These are phyloP conservation scores for Grigorovia jiainica DNA, from an alignment of 805 yeast genomes.

Conservation along the genomic window DNA sequence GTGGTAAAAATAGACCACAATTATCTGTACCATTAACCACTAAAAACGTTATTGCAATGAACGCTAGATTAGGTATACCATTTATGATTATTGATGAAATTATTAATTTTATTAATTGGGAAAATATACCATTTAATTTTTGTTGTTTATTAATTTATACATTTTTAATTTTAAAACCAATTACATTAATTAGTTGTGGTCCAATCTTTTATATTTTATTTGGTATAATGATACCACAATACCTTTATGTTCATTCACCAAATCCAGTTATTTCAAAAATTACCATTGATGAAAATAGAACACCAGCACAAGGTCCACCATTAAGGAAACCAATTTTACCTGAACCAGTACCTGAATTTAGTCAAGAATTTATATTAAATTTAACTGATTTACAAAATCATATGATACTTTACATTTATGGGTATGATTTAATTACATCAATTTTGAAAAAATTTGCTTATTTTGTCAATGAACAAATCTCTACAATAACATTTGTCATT, in stretches of 20 bases:
- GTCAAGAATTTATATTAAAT: slow-evolving; percentile 68
- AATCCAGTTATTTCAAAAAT: slow-evolving; percentile 29
- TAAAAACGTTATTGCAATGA: slow-evolving; percentile 51
- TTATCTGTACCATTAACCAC: slow-evolving; percentile 64
- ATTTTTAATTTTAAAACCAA: slow-evolving; percentile 51
- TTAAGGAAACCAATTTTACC: slow-evolving; percentile 42
- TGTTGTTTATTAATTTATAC: slow-evolving; percentile 44
- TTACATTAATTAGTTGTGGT: slow-evolving; percentile 37
- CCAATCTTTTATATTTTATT: slow-evolving; percentile 48
- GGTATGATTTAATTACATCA: slow-evolving; percentile 48
- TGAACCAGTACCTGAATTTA: slow-evolving; percentile 67
- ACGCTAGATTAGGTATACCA: slow-evolving; percentile 51
- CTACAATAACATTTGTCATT: slow-evolving; percentile 40
- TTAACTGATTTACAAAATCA: slow-evolving; percentile 79
- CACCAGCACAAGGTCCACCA: slow-evolving; percentile 44
- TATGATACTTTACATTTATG: slow-evolving; percentile 53
- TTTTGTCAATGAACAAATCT: slow-evolving; percentile 53
- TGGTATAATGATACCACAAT: slow-evolving; percentile 60
- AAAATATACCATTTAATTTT: slow-evolving; percentile 50
- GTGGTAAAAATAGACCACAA: slow-evolving; percentile 57
- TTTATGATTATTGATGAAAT: slow-evolving; percentile 53
- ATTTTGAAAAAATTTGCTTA: slow-evolving; percentile 48
- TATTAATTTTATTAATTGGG: slow-evolving; percentile 53
- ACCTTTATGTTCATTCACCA: slow-evolving; percentile 52
- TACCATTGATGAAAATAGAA: slow-evolving; percentile 30